Base-by-base conservation (phyloP, 148 eudicot species). In the Rhododendron griersonianum region DNA sequence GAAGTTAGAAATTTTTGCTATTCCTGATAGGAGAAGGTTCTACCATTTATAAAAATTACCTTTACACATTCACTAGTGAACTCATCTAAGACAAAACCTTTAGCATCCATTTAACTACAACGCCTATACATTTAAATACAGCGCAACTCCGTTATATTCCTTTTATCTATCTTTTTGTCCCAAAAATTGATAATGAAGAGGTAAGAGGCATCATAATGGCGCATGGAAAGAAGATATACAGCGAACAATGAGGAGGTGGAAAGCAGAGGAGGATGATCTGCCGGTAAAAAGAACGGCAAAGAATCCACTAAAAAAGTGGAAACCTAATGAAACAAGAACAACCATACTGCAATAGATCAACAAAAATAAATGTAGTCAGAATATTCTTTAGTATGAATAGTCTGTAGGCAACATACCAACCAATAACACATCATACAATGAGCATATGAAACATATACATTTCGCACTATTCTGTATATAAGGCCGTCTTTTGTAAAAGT, bases 161-260 rank as follows among this genome's bases (percentile, higher is more conserved):
- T 59, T 57, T 23, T 82, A 14, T 16, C 82, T 63, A 7, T 21
- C 8, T 0, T 7, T 63, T 61, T 63, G 9, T 8, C 3, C 11
- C 13, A 63, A 21, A 45, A 21, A n/a, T 19, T 8, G 25, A 51
- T 30, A 30, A 30, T 30, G 30, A 30, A 30, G 30, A 30, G 30
- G 30, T 30, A 47, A 9, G 50, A 9, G 35, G 48, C 48, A 81
- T 57, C 71, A 37, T 37, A 35, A 81, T 35, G 44, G 71, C 3
- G 48, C 63, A 57, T 55, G 84, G 84, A 81, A 81, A 81, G 47
- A 81, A 55, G 47, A 81, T 82, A 25, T 7, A 51, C 5, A 13
- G 82, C 30, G 21, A 79, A 0, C 3, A 6, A 79, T 14, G 18
- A 55, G 7, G 15, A 23, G 67, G 18, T 44, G 28, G 71, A 81